Evolutionary conservation across 2,329 filamentous ascomycete genomes (phyloP), one percentile per base, ranked within the genome.

Genomic region (Aspergillus ruber): DNA sequence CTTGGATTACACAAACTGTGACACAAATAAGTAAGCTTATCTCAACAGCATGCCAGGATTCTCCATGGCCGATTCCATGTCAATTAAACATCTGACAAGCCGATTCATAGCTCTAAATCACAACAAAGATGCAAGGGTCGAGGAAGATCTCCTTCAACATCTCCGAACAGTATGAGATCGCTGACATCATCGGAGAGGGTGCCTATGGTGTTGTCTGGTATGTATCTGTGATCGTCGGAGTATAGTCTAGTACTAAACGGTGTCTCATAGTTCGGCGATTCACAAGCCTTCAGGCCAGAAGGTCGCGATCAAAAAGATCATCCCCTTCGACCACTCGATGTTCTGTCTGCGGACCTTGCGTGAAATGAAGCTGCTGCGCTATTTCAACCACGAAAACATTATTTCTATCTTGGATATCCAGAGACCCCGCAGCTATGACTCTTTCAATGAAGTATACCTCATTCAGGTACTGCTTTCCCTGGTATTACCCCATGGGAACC

Each of bases 341-440:
- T 96, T 96, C 79, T 96, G 91, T 70, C 76, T 98, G 63, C 81
- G 93, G 69, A 98, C 93, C 1, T 78, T 98, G 57, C 90, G 93
- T 71, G 93, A 98, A 75, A 98, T 98, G 93, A 98, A 98, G 81
- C 80, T 98, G 49, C 77, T 98, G 63, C 83, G 93, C 63, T 97
- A 98, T 74, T 98, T 98, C 78, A 98, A 97, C 75, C 93, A 98
- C 69, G 93, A 98, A 74, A 98, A 98, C 74, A 97, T 98, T 75
- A 98, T 98, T 68, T 97, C 90, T 45, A 98, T 98, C 61, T 83
- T 98, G 59, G 93, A 98, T 69, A 98, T 98, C 60, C 93, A 98
- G 74, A 95, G 96, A 76, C 93, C 93, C 38, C 82, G 91, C 63
- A 95, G 86, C 76, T 97, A 94, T 66, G 91, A 97, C 67, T 86